Conservation (phyloP, 768 basidiomycete species). For the Suillus luteus region DNA sequence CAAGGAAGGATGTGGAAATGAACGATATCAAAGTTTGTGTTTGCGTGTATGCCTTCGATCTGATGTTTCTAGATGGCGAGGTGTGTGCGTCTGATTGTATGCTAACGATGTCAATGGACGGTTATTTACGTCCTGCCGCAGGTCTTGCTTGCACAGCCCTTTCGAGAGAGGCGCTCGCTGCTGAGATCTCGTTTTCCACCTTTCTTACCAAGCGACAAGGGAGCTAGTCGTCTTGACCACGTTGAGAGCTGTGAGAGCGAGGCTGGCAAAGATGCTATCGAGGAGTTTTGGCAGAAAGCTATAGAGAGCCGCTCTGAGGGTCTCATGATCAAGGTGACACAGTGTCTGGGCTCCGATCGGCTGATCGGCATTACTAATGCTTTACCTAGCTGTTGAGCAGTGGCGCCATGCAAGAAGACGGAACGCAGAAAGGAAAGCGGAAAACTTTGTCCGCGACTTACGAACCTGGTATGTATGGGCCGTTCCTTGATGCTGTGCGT, state of each 20-base stretch:
- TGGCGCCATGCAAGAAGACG: constrained; percentile 40
- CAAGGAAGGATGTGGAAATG: constrained; percentile 79
- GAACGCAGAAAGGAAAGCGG: constrained; percentile 43
- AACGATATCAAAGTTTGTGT: constrained; percentile 77
- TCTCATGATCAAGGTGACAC: constrained; percentile 84
- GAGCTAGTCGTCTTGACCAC: constrained; percentile 66
- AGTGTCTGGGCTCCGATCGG: not conserved
- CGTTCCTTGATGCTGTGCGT: not conserved
- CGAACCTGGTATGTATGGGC: constrained; percentile 56
- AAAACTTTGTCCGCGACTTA: constrained; percentile 85
- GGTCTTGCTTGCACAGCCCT: constrained; percentile 68
- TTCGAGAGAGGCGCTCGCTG: constrained; percentile 68
- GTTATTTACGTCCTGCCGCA: constrained; percentile 31
- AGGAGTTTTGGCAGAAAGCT: constrained; percentile 76
- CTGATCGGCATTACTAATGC: constrained; percentile 12
- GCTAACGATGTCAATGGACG: not conserved
- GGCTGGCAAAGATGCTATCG: constrained; percentile 59
- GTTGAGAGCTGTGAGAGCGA: constrained; percentile 73
- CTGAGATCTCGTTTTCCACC: constrained; percentile 66
- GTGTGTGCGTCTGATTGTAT: constrained; percentile 43
- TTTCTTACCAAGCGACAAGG: constrained; percentile 42
- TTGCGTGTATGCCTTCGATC: constrained; percentile 85
- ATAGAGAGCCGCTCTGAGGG: constrained; percentile 84
- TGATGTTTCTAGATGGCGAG: constrained; percentile 83
- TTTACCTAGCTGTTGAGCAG: constrained; percentile 63